Percentiles rank a stretch among this genome's conserved stretches.
Evolutionary conservation across 1,139 yeast genomes (phyloP).

Genomic region (Zygoascus meyerae): DNA sequence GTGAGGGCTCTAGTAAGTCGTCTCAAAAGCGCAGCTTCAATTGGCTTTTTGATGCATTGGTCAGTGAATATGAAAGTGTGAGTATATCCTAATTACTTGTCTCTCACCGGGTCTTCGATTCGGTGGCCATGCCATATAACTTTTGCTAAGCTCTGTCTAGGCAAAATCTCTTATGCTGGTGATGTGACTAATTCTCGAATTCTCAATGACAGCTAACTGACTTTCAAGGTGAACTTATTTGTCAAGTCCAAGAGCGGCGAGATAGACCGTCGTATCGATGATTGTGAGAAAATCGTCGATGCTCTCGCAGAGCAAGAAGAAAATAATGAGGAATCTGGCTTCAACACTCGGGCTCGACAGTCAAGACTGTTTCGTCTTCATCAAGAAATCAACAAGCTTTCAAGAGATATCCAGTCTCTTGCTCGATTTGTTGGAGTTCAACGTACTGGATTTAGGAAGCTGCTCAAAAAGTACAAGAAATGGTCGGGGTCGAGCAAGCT

Average conservation of each 20-base stretch:
- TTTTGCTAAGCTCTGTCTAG: not conserved
- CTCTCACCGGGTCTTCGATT: no score
- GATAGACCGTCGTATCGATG: slow-evolving; percentile 39
- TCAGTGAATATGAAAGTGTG: slow-evolving; percentile 48
- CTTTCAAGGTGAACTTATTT: slow-evolving; percentile 39
- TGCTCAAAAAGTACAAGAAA: slow-evolving; percentile 72
- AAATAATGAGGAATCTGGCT: slow-evolving; percentile 10
- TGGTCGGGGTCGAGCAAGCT: slow-evolving; percentile 42
- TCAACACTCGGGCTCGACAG: slow-evolving; percentile 26
- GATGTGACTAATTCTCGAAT: not conserved
- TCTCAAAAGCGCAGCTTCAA: slow-evolving; percentile 19
- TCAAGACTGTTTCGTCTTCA: slow-evolving; percentile 28
- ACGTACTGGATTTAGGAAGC: slow-evolving; percentile 72
- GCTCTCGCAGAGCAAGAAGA: slow-evolving; percentile 25
- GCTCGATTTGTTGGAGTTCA: slow-evolving; percentile 74
- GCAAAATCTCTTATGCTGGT: not conserved
- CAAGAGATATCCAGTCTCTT: slow-evolving; percentile 60
- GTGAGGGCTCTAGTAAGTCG: slow-evolving; percentile 13
- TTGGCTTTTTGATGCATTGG: slow-evolving; percentile 32
- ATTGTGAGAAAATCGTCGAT: slow-evolving; percentile 38
- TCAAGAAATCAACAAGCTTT: slow-evolving; percentile 40
- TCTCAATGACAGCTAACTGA: not conserved
- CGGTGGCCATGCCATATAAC: no score
- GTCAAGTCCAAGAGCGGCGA: slow-evolving; percentile 65
- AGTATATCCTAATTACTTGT: no score